phyloP scores from a whole-genome alignment of 2,329 filamentous ascomycete genomes.

The Colletotrichum somersetense region DNA sequence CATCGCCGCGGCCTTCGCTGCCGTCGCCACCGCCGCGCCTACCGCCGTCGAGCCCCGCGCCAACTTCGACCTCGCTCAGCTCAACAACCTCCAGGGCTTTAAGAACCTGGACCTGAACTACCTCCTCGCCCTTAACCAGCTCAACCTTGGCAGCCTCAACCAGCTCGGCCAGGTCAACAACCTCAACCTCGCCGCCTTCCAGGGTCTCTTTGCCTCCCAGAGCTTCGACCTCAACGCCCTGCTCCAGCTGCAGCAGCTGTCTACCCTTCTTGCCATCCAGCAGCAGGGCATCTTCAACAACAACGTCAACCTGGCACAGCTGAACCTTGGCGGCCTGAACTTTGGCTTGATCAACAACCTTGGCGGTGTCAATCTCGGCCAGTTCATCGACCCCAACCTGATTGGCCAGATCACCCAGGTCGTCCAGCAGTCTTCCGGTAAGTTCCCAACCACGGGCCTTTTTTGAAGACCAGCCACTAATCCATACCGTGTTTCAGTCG shows the following conservation, averaged over 20 bases:
- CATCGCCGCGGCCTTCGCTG: conserved; percentile 57
- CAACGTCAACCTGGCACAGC: conserved; percentile 46
- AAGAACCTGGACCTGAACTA: conserved; percentile 58
- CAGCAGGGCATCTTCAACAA: conserved; percentile 50
- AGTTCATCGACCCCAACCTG: conserved; percentile 48
- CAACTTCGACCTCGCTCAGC: conserved; percentile 55
- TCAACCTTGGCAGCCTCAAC: conserved; percentile 59
- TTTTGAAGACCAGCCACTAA: not conserved
- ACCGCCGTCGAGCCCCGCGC: conserved; percentile 58
- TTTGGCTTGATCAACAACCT: conserved; percentile 49
- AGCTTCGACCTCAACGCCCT: conserved; percentile 57
- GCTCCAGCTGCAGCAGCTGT: conserved; percentile 57
- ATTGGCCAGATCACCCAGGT: conserved; percentile 48
- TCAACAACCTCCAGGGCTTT: conserved; percentile 58
- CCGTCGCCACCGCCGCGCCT: conserved; percentile 56
- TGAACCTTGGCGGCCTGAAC: conserved; percentile 48
- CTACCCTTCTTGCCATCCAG: conserved; percentile 53
- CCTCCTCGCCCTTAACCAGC: conserved; percentile 60
- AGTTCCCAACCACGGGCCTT: not conserved
- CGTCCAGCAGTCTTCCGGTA: conserved; percentile 43
- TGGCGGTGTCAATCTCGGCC: conserved; percentile 46
- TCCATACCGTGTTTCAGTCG: not conserved
- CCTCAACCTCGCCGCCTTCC: conserved; percentile 59
- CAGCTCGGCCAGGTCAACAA: conserved; percentile 49
- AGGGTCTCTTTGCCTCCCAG: conserved; percentile 56